Evolutionary conservation across 305 asterid genomes (phyloP).

Genomic region (Fraxinus velutina): DNA sequence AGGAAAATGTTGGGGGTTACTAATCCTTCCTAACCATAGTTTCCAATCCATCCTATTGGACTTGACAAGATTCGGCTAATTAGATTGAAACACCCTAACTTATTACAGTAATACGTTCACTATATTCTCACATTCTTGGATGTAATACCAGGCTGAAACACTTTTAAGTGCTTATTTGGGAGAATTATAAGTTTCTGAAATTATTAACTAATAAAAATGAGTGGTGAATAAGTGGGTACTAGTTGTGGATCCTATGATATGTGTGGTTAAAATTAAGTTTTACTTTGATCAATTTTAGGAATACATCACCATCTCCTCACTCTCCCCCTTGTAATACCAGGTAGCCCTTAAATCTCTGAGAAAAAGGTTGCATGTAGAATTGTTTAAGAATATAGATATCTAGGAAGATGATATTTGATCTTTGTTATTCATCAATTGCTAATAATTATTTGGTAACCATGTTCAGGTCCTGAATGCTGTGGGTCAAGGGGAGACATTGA

Average conservation of each 20-base stretch:
- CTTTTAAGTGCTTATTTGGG: background rate
- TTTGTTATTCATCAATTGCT: background rate
- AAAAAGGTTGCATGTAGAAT: slow-evolving; percentile 4
- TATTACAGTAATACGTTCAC: background rate
- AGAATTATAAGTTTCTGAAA: background rate
- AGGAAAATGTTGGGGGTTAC: background rate
- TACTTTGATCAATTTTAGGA: background rate
- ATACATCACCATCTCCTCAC: background rate
- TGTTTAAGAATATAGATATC: slow-evolving; percentile 7
- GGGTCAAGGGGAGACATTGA: slow-evolving; percentile 77
- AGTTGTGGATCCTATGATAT: background rate
- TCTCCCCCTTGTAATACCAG: background rate
- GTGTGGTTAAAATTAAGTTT: background rate
- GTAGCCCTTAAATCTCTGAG: background rate
- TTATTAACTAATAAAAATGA: background rate
- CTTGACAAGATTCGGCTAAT: background rate
- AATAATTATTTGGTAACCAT: slow-evolving; percentile 9
- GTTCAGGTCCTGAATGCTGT: slow-evolving; percentile 84
- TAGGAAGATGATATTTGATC: slow-evolving; percentile 4
- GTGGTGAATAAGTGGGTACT: background rate
- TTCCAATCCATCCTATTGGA: background rate
- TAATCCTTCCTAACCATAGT: background rate
- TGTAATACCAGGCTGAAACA: background rate
- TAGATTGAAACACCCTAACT: background rate
- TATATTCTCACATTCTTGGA: background rate